Conservation (phyloP, 2,329 filamentous ascomycete genomes). For the Botrytis hyacinthi region DNA sequence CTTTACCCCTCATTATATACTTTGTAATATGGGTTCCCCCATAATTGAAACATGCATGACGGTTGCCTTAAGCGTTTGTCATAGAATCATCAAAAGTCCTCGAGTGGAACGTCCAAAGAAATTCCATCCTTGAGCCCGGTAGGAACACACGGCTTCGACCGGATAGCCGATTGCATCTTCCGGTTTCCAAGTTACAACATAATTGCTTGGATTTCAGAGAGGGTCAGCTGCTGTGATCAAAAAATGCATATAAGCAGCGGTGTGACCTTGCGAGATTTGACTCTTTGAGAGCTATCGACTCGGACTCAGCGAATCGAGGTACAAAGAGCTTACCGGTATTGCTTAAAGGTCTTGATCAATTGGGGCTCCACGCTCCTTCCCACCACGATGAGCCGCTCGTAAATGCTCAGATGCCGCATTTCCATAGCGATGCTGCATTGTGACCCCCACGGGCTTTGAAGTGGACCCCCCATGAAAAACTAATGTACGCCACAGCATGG, state of each 20-base stretch:
- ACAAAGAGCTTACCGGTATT: background rate
- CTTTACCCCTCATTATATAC: slow-evolving; percentile 3
- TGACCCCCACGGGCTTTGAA: slow-evolving; percentile 16
- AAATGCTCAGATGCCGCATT: slow-evolving; percentile 8
- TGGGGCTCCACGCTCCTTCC: background rate
- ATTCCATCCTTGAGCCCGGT: slow-evolving; percentile 3
- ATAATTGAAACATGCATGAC: slow-evolving; percentile 6
- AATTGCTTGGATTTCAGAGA: background rate
- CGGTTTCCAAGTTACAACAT: slow-evolving; percentile 9
- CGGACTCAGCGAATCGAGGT: background rate
- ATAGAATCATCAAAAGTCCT: slow-evolving; percentile 12
- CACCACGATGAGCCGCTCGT: background rate
- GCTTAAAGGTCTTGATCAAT: background rate
- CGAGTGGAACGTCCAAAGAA: background rate
- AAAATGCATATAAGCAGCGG: slow-evolving; percentile 13
- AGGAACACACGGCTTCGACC: background rate
- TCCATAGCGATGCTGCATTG: background rate
- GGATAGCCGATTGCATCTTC: slow-evolving; percentile 8
- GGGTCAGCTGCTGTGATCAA: slow-evolving; percentile 14
- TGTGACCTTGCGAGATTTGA: background rate
- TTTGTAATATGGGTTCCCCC: background rate
- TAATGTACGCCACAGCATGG: slow-evolving; percentile 16
- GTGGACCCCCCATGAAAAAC: slow-evolving; percentile 4
- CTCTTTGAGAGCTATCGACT: background rate
- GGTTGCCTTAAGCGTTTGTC: slow-evolving; percentile 9